These are phyloP conservation scores for Coemansia sp. DNA, from an alignment of 192 early-diverging fungal genomes.

Conservation along the genomic window DNA sequence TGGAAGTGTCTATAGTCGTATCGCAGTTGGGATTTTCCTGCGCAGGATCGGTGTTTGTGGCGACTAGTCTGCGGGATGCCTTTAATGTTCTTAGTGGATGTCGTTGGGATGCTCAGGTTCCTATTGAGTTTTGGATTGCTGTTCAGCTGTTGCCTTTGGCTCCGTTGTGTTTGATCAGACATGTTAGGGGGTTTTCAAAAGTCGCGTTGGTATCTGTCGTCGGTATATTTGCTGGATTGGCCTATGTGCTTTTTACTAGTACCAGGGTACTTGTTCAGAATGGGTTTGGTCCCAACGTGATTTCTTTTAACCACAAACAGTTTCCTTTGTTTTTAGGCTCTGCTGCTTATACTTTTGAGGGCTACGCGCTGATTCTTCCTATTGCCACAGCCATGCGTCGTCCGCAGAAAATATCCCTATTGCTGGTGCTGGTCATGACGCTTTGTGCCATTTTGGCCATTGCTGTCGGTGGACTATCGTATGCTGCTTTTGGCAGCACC, in stretches of 20 bases:
- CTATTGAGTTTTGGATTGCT: constrained; percentile 72
- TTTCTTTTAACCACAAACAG: constrained; percentile 67
- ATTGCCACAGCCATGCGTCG: constrained; percentile 78
- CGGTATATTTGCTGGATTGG: constrained; percentile 84
- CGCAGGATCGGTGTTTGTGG: constrained; percentile 86
- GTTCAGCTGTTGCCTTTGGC: constrained; percentile 71
- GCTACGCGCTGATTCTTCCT: constrained; percentile 78
- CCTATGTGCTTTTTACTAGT: constrained; percentile 72
- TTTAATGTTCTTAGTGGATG: constrained; percentile 70
- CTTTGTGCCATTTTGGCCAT: constrained; percentile 77
- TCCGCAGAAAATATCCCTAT: constrained; percentile 77
- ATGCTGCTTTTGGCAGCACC: constrained; percentile 80
- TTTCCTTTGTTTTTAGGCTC: constrained; percentile 92
- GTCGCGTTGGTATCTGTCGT: constrained; percentile 88
- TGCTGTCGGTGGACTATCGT: constrained; percentile 77
- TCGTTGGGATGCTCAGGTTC: constrained; percentile 39
- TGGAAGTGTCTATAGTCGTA: constrained; percentile 67
- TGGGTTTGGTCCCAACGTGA: constrained; percentile 63
- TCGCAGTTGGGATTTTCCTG: constrained; percentile 85
- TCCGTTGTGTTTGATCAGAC: constrained; percentile 85
- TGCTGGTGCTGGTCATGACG: constrained; percentile 74
- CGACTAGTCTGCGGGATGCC: constrained; percentile 73
- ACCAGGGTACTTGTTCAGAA: constrained; percentile 21
- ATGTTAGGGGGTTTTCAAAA: constrained; percentile 82
- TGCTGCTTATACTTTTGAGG: constrained; percentile 88